phyloP scores from a whole-genome alignment of 495 filamentous ascomycete genomes.

The Penicillium waksmanii region DNA sequence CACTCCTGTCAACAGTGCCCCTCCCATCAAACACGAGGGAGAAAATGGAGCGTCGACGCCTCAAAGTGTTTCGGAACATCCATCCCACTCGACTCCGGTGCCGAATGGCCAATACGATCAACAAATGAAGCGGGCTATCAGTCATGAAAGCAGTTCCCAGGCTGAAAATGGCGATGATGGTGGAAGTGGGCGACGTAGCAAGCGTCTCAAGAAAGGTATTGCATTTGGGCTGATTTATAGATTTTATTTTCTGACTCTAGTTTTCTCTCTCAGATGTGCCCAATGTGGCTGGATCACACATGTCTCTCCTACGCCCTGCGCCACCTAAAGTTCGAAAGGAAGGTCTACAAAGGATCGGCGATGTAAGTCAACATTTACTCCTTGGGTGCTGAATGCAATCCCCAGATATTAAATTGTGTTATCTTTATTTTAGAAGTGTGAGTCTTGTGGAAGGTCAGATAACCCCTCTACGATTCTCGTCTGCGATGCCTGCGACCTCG shows the following conservation, averaged over 20 bases:
- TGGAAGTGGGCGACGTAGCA: conserved; percentile 80
- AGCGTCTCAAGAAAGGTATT: conserved; percentile 89
- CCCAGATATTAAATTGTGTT: conserved; percentile 12
- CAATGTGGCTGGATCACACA: conserved; percentile 93
- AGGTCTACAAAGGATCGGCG: conserved; percentile 68
- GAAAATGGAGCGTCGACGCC: conserved; percentile 52
- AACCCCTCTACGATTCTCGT: conserved; percentile 68
- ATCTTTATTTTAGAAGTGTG: conserved; percentile 68
- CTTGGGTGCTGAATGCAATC: not conserved
- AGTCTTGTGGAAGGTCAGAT: conserved; percentile 84
- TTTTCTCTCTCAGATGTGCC: conserved; percentile 64
- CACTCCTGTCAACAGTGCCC: conserved; percentile 52
- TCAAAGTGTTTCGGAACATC: conserved; percentile 43
- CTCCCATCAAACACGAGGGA: conserved; percentile 52
- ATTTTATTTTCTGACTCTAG: not conserved
- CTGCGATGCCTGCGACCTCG: conserved; percentile 93
- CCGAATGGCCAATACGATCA: conserved; percentile 62
- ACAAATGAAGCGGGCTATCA: conserved; percentile 79
- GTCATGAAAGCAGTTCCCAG: conserved; percentile 72
- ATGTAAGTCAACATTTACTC: conserved; percentile 56
- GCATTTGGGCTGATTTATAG: not conserved
- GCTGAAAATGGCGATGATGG: conserved; percentile 65
- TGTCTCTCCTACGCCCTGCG: conserved; percentile 87
- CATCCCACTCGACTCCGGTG: conserved; percentile 43
- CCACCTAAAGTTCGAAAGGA: conserved; percentile 72